Evolutionary conservation across 768 basidiomycete species (phyloP), one percentile per base, ranked within the genome.

Genomic region (Galerina sulciceps): DNA sequence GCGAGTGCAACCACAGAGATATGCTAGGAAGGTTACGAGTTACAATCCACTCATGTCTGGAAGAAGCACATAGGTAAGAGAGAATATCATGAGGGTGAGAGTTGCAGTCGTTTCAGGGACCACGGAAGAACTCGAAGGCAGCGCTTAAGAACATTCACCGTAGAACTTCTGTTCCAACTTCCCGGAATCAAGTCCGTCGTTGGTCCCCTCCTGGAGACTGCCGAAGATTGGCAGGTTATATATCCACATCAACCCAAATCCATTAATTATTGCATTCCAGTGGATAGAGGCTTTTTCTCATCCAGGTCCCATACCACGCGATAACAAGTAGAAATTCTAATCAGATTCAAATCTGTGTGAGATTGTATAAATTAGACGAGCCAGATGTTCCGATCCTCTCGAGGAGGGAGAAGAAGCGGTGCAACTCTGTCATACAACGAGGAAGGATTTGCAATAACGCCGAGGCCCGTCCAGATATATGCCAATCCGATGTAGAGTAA

Each of bases 371-470:
- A 35, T 44, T 46, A n/a, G 42, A 46, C 26, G 26, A 10, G 6
- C 36, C 36, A 37, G 35, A 55, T 46, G 44, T 54, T 45, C 53
- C 53, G 53, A 55, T 42, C 44, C 46, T 58, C 49, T 45, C 26
- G 26, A 31, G 26, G 26, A 31, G 26, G 26, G 23, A 53, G 53
- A 43, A 41, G 51, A 58, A 59, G 52, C 58, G 41, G 45, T 17
- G 38, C 44, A 37, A 23, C 48, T 54, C 36, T 42, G 51, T 48
- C 47, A 53, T 49, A 36, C 47, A 23, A 54, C 22, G 47, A 57
- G 44, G 51, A 51, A 31, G 26, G 26, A 31, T 31, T 34, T 58
- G 36, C 59, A 61, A 58, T 64, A 61, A 52, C 49, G 49, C 60
- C 57, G 63, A 64, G 57, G 51, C 47, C 45, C 53, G 54, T 47